Conservation (phyloP, 2,329 filamentous ascomycete species). For the Escovopsis sp. region DNA sequence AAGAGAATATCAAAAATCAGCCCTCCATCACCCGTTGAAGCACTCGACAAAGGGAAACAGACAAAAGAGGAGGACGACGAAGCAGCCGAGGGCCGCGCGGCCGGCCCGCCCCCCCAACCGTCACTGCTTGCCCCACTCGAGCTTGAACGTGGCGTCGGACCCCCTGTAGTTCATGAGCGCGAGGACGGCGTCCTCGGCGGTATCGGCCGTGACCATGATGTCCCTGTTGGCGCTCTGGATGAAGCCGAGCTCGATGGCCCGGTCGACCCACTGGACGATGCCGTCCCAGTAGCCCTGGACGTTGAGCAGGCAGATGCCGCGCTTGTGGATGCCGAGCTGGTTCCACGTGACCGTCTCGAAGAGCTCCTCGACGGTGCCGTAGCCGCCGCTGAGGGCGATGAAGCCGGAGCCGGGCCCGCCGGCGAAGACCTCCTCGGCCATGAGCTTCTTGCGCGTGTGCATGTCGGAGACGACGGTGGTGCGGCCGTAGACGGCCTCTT, state of each 20-base stretch:
- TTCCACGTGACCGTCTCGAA: slow-evolving; percentile 91
- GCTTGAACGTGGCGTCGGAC: slow-evolving; percentile 57
- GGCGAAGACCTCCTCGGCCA: slow-evolving; percentile 74
- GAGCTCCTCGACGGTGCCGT: slow-evolving; percentile 90
- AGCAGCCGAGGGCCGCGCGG: too few species aligned
- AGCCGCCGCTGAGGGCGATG: slow-evolving; percentile 75
- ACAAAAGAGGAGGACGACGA: neutral
- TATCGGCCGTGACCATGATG: slow-evolving; percentile 66
- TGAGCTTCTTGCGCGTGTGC: slow-evolving; percentile 89
- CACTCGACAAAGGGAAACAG: neutral
- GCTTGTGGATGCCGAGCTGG: slow-evolving; percentile 79
- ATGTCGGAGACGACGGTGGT: slow-evolving; percentile 89
- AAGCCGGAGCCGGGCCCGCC: slow-evolving; percentile 78
- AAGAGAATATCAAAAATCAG: too few species aligned
- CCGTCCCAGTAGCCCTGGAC: slow-evolving; percentile 88
- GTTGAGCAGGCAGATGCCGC: slow-evolving; percentile 69
- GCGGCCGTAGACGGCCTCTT: slow-evolving; percentile 53
- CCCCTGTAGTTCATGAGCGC: slow-evolving; percentile 60
- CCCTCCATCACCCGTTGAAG: too few species aligned
- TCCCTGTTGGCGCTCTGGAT: slow-evolving; percentile 52
- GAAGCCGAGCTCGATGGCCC: slow-evolving; percentile 62
- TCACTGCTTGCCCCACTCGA: slow-evolving; percentile 64
- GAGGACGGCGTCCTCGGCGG: slow-evolving; percentile 55
- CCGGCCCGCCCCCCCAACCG: neutral
- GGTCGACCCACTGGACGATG: slow-evolving; percentile 65